Conservation (phyloP, 371 early-diverging fungal species). For the Capillidium heterosporum region DNA sequence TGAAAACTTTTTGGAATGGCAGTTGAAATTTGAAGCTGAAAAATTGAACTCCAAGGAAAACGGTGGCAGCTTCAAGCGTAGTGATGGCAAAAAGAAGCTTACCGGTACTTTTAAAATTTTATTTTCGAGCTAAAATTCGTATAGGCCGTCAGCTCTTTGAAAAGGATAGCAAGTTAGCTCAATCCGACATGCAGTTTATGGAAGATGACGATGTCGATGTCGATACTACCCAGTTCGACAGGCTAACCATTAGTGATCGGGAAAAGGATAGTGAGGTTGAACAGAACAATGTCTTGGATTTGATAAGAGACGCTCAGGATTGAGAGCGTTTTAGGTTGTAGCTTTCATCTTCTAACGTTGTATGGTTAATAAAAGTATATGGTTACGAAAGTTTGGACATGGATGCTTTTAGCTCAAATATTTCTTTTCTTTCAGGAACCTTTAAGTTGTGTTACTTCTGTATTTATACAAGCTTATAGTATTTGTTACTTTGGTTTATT, state of each 20-base stretch:
- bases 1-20: conserved; percentile 67
- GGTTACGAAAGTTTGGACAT: no score
- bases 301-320: neutral
- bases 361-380: no score
- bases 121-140: neutral
- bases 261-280: conserved; percentile 26
- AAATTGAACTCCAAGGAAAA: conserved; percentile 22
- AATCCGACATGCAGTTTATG: conserved; percentile 62
- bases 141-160: conserved; percentile 79
- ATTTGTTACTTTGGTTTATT: no score
- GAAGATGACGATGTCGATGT: conserved; percentile 76
- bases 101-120: conserved; percentile 21
- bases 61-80: conserved; percentile 14
- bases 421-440: no score
- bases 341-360: no score
- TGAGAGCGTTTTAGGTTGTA: no score
- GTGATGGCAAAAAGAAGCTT: conserved; percentile 26
- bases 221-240: conserved; percentile 51
- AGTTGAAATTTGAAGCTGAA: conserved; percentile 53
- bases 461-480: no score
- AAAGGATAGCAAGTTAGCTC: conserved; percentile 63
- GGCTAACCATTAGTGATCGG: conserved; percentile 25
- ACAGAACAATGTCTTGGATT: neutral
- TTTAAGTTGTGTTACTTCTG: no score
- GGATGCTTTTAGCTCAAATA: no score